phyloP scores from a whole-genome alignment of 1,139 yeast genomes.

The Tardiomyces blankii region DNA sequence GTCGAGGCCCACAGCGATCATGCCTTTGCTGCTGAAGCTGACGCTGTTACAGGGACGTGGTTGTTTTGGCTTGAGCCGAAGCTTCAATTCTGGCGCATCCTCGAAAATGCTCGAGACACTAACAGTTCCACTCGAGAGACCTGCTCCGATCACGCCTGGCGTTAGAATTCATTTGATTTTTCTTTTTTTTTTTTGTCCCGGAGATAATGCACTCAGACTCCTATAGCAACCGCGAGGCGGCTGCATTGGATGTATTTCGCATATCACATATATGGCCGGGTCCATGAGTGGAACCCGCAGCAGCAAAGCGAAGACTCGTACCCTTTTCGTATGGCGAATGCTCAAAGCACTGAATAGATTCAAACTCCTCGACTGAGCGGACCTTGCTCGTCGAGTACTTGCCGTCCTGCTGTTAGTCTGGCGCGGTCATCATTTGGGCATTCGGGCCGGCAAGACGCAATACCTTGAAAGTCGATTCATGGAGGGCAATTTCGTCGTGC shows the following conservation, averaged over 20 bases:
- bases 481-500: constrained; percentile 55
- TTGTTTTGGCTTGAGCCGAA: constrained; percentile 52
- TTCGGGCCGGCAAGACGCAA: no score
- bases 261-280: no score
- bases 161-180: no score
- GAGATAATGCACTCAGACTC: no score
- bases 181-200: no score
- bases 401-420: background rate
- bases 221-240: no score
- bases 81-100: constrained; percentile 27
- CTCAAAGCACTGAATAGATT: constrained; percentile 59
- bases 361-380: constrained; percentile 50
- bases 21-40: constrained; percentile 52
- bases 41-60: constrained; percentile 66
- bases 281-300: no score
- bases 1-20: constrained; percentile 73
- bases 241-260: no score
- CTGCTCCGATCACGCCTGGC: constrained; percentile 46
- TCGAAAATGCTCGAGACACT: constrained; percentile 48
- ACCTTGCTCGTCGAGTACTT: constrained; percentile 9
- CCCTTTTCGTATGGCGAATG: constrained; percentile 38
- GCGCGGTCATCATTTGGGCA: no score
- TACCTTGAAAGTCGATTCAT: constrained; percentile 34
- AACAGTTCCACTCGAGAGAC: constrained; percentile 61
- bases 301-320: no score